Percentiles rank a stretch among this genome's conserved stretches.
Conservation (phyloP, 2,329 filamentous ascomycete species). For the Penicillium sp. region DNA sequence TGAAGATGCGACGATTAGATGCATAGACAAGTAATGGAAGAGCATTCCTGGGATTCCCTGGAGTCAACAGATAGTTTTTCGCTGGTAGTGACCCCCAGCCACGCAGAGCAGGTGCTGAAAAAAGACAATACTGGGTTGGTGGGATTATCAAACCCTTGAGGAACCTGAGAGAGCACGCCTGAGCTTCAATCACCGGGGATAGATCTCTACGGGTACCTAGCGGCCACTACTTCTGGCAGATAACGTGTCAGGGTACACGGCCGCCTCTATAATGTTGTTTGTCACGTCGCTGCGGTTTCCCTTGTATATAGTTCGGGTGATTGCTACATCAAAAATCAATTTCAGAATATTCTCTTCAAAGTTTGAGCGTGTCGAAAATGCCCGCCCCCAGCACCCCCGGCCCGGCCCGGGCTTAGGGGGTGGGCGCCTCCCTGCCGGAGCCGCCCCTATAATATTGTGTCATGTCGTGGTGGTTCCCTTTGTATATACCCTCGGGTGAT, state of each 20-base stretch:
- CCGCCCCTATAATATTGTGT: neutral
- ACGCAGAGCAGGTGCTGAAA: neutral
- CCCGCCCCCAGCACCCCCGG: too few relatives aligned
- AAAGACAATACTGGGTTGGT: neutral
- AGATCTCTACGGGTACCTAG: neutral
- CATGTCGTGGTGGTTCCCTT: neutral
- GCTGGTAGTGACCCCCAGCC: neutral
- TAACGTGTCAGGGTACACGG: neutral
- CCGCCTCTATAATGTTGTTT: neutral
- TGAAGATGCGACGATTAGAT: neutral
- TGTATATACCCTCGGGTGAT: neutral
- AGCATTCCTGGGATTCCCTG: neutral
- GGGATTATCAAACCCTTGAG: too few relatives aligned
- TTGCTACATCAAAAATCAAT: neutral
- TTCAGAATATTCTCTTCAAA: neutral
- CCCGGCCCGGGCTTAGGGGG: too few relatives aligned
- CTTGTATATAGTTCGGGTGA: neutral
- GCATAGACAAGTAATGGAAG: neutral
- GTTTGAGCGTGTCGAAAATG: too few relatives aligned
- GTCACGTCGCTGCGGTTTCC: neutral
- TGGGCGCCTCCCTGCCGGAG: too few relatives aligned
- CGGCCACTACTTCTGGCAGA: neutral
- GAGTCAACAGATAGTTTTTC: neutral
- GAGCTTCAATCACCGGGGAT: too few relatives aligned
- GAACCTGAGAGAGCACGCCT: neutral